Conservation (phyloP, 2,329 filamentous ascomycete species). For the Fusarium continuum region DNA sequence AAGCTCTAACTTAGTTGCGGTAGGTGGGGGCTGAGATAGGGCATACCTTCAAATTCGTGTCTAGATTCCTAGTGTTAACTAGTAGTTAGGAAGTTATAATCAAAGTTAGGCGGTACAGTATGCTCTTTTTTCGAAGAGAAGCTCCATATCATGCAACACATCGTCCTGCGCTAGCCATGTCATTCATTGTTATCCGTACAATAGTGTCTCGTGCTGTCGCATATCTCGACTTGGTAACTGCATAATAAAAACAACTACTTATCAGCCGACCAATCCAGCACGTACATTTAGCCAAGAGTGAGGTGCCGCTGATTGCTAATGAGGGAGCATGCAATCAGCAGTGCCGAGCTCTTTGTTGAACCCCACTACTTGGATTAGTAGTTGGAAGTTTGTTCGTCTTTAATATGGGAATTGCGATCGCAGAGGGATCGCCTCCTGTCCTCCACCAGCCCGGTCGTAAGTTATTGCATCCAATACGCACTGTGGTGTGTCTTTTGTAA, state of each 20-base stretch:
- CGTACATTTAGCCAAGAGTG: slow-evolving; percentile 13
- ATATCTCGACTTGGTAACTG: not conserved
- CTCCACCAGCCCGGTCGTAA: slow-evolving; percentile 1
- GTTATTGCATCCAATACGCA: slow-evolving; percentile 9
- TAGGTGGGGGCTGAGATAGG: not conserved
- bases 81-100: not conserved
- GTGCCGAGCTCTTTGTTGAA: slow-evolving; percentile 24
- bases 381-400: slow-evolving; percentile 16
- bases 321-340: slow-evolving; percentile 25
- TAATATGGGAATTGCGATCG: slow-evolving; percentile 13
- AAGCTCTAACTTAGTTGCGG: not conserved
- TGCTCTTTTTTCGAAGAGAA: no score
- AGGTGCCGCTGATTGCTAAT: slow-evolving; percentile 8
- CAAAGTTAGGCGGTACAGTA: no score
- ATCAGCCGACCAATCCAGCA: not conserved
- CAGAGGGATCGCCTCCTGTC: slow-evolving; percentile 14
- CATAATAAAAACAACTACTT: no score
- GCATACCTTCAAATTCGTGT: not conserved
- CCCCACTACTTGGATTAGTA: not conserved
- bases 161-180: not conserved
- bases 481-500: slow-evolving; percentile 28
- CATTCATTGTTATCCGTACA: not conserved
- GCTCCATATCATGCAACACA: not conserved
- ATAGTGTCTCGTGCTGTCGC: not conserved
- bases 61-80: not conserved